Evolutionary conservation across 1,284 basidiomycete species (phyloP).

Genomic region (Kwoniella shivajii): DNA sequence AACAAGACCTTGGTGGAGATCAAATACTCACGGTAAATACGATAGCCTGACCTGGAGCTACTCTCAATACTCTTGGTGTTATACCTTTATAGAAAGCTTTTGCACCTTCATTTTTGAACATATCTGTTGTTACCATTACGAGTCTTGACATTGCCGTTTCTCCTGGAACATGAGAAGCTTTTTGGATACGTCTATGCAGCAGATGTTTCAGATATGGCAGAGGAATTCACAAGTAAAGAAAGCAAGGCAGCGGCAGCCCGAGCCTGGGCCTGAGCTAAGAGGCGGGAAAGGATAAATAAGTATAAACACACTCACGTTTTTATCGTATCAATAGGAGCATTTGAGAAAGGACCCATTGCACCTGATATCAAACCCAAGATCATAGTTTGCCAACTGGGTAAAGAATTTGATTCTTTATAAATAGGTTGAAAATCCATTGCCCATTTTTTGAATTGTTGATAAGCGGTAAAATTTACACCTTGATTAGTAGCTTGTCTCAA

Average conservation of each 20-base stretch:
- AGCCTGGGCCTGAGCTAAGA: too few species aligned
- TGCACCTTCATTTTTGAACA: constrained; percentile 91
- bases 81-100: constrained; percentile 96
- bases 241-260: too few species aligned
- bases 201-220: neutral
- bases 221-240: too few species aligned
- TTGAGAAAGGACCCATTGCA: constrained; percentile 95
- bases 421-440: constrained; percentile 78
- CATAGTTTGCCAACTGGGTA: constrained; percentile 95
- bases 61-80: constrained; percentile 91
- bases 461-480: constrained; percentile 97
- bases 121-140: constrained; percentile 76
- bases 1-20: too few species aligned
- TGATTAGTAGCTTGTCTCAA: constrained; percentile 98
- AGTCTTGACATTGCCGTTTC: constrained; percentile 75
- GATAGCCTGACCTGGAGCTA: constrained; percentile 79
- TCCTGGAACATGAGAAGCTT: constrained; percentile 74
- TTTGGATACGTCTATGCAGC: constrained; percentile 62
- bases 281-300: too few species aligned
- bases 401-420: constrained; percentile 57
- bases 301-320: constrained; percentile 64
- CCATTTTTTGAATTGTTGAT: constrained; percentile 91
- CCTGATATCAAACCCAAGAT: constrained; percentile 92
- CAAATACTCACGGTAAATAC: constrained; percentile 56
- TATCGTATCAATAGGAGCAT: constrained; percentile 96